Evolutionary conservation across 1,284 basidiomycete genomes (phyloP).

Genomic region (Ceratobasidium sp.): DNA sequence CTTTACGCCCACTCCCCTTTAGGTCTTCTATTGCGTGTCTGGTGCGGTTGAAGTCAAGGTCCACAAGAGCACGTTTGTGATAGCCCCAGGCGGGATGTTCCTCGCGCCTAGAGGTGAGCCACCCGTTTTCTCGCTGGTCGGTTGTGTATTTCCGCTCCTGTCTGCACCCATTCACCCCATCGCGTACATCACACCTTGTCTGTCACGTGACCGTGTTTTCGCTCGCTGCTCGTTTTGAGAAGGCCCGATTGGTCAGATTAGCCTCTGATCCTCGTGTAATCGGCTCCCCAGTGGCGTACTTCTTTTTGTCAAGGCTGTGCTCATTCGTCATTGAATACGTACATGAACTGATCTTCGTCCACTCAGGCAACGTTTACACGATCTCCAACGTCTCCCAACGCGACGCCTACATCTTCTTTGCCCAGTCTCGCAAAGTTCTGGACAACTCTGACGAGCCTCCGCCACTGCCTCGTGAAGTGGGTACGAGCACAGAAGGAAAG

Average conservation of each 20-base stretch:
- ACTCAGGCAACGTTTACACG: slow-evolving; percentile 86
- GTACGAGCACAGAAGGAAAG: neutral
- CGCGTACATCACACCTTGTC: neutral
- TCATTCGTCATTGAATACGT: neutral
- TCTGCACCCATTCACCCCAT: neutral
- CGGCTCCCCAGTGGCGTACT: neutral
- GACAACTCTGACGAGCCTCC: slow-evolving; percentile 58
- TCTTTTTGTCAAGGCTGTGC: neutral
- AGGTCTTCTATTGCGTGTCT: slow-evolving; percentile 90
- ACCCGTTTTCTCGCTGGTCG: neutral
- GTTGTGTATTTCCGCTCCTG: neutral
- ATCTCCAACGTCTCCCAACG: slow-evolving; percentile 89
- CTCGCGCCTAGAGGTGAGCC: slow-evolving; percentile 87
- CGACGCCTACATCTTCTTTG: slow-evolving; percentile 89
- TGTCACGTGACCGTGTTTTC: neutral
- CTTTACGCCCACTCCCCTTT: slow-evolving; percentile 22
- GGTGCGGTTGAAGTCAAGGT: slow-evolving; percentile 90
- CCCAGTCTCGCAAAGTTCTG: slow-evolving; percentile 85
- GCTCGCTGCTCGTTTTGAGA: neutral
- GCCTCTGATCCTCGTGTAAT: neutral
- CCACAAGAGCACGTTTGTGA: slow-evolving; percentile 80
- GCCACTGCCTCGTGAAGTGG: slow-evolving; percentile 24
- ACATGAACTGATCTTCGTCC: slow-evolving; percentile 13
- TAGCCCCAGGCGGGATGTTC: slow-evolving; percentile 89
- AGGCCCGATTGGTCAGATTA: neutral